Evolutionary conservation across 495 filamentous ascomycete species (phyloP).

Genomic region (Penicillium argentinense): DNA sequence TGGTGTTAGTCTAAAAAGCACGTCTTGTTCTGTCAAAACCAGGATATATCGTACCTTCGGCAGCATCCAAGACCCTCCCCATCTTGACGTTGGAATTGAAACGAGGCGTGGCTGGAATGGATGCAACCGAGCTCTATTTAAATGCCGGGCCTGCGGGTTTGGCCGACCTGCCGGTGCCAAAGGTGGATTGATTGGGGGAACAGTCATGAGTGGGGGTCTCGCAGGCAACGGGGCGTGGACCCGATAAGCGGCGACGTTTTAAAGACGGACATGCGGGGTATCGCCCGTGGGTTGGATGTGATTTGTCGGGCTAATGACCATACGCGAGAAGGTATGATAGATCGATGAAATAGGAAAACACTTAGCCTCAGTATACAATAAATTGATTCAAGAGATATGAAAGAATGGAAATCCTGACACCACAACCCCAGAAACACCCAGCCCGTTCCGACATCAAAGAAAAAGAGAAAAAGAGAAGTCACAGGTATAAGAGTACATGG

Average conservation of each 20-base stretch:
- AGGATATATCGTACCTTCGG: constrained; percentile 35
- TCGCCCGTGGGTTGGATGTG: no score
- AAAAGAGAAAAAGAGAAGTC: constrained; percentile 9
- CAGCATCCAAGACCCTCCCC: constrained; percentile 46
- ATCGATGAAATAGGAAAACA: no score
- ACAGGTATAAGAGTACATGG: constrained; percentile 24
- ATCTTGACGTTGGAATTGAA: no score
- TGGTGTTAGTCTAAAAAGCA: constrained; percentile 8
- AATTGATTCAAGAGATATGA: neutral
- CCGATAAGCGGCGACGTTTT: neutral
- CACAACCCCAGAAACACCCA: neutral
- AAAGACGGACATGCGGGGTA: neutral
- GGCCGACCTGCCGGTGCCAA: no score
- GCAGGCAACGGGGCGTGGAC: no score
- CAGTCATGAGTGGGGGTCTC: no score
- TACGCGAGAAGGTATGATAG: no score
- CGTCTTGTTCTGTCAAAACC: neutral
- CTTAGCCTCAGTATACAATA: constrained; percentile 7
- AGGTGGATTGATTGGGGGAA: neutral
- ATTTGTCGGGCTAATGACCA: no score
- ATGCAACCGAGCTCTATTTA: neutral
- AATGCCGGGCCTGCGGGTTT: no score
- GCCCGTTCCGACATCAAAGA: constrained; percentile 1
- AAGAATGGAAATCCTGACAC: constrained; percentile 1
- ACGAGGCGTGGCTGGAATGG: no score